Evolutionary conservation across 768 basidiomycete genomes (phyloP).

Genomic region (Omphalotus guepiniiformis): DNA sequence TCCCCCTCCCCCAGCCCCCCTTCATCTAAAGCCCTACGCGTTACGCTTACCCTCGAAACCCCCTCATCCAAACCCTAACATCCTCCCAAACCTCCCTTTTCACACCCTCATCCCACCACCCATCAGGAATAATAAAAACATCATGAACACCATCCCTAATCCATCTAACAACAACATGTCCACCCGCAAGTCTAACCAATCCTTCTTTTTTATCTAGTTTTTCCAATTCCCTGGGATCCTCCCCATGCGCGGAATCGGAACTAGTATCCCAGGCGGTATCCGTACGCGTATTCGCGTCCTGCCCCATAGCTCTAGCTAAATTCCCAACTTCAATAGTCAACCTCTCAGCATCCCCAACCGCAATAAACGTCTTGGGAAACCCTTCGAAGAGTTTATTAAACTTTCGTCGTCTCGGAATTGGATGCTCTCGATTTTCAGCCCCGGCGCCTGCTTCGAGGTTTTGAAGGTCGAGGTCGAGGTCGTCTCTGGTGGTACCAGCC

Average conservation of each 20-base stretch:
- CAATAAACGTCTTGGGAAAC: constrained; percentile 41
- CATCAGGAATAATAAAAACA: constrained; percentile 36
- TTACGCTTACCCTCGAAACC: constrained; percentile 6
- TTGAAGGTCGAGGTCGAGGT: background rate
- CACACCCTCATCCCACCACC: constrained; percentile 41
- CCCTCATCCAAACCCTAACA: constrained; percentile 31
- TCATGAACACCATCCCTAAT: constrained; percentile 41
- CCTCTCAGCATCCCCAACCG: constrained; percentile 49
- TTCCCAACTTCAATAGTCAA: constrained; percentile 43
- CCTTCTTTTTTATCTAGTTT: no score
- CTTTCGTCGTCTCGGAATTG: constrained; percentile 16
- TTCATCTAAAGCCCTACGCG: no score
- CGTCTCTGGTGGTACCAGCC: background rate
- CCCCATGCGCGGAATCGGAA: background rate
- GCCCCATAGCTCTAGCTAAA: constrained; percentile 34
- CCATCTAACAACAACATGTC: constrained; percentile 24
- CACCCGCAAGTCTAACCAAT: background rate
- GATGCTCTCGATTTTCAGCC: constrained; percentile 14
- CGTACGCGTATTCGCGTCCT: constrained; percentile 17
- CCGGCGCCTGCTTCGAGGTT: constrained; percentile 20
- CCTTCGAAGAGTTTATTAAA: constrained; percentile 39
- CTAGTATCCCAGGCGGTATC: background rate
- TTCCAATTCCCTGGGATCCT: constrained; percentile 26
- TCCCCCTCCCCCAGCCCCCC: no score
- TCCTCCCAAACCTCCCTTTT: constrained; percentile 33